Evolutionary conservation across 176 grass and related monocot genomes (phyloP).

Genomic region (Areca catechu): DNA sequence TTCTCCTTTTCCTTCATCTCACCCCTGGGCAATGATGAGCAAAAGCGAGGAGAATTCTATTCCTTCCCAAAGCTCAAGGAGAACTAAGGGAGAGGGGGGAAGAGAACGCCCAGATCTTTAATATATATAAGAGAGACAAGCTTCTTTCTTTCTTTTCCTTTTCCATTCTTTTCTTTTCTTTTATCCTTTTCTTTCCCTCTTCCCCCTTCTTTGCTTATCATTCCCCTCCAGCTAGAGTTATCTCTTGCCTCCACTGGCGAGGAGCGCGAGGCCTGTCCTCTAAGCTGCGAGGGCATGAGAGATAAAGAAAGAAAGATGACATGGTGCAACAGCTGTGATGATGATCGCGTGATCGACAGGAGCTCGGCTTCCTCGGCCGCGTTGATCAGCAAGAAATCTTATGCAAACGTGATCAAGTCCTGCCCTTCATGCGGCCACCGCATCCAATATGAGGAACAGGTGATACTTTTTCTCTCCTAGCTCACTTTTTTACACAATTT

Average conservation of each 20-base stretch:
- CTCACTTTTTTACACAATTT: not conserved
- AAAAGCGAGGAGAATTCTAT: not conserved
- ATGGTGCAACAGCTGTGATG: conserved; percentile 84
- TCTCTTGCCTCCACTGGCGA: conserved; percentile 20
- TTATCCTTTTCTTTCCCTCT: not conserved
- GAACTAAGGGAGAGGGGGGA: not conserved
- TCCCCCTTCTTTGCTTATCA: not conserved
- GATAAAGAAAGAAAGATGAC: conserved; percentile 41
- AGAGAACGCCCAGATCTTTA: not conserved
- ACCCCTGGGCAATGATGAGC: not conserved
- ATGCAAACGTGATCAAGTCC: not conserved
- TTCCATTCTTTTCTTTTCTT: not conserved
- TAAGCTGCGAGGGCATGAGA: conserved; percentile 16
- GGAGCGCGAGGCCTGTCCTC: not conserved
- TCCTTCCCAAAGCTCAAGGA: not conserved
- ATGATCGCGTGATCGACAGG: conserved; percentile 58
- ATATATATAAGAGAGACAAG: not conserved
- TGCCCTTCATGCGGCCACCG: conserved; percentile 13
- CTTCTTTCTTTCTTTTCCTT: conserved; percentile 6
- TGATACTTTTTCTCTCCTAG: not conserved
- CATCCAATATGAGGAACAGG: not conserved
- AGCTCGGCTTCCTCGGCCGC: not conserved
- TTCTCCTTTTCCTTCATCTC: not conserved
- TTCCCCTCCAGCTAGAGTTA: not conserved
- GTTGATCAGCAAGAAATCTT: not conserved